Evolutionary conservation across 1,139 yeast species (phyloP).

Genomic region (Scheffersomyces titani): DNA sequence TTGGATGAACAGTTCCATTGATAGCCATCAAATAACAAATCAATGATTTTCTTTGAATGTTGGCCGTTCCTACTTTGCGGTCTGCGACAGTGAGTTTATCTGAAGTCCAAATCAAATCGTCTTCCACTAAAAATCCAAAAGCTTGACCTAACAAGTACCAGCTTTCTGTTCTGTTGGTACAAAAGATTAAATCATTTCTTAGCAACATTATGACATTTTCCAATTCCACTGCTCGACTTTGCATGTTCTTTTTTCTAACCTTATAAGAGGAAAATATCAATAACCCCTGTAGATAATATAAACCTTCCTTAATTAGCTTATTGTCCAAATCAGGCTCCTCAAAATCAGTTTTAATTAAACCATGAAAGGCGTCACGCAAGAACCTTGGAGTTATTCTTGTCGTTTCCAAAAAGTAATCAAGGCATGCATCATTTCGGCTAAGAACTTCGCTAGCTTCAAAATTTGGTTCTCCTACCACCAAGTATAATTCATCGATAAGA

Average conservation of each 20-base stretch:
- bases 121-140: slow-evolving; percentile 78
- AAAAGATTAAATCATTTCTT: slow-evolving; percentile 65
- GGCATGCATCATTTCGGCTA: slow-evolving; percentile 39
- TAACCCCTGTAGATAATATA: slow-evolving; percentile 74
- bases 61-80: slow-evolving; percentile 62
- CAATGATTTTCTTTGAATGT: slow-evolving; percentile 67
- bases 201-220: slow-evolving; percentile 71
- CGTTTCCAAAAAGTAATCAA: slow-evolving; percentile 55
- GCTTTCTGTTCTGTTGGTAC: slow-evolving; percentile 71
- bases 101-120: slow-evolving; percentile 87
- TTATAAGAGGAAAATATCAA: slow-evolving; percentile 66
- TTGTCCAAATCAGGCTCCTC: slow-evolving; percentile 11
- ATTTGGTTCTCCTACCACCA: slow-evolving; percentile 71
- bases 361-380: slow-evolving; percentile 60
- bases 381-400: slow-evolving; percentile 48
- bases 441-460: slow-evolving; percentile 34
- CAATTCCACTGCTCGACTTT: slow-evolving; percentile 78
- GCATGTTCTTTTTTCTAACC: slow-evolving; percentile 70
- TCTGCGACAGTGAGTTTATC: slow-evolving; percentile 73
- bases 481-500: slow-evolving; percentile 71
- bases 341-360: slow-evolving; percentile 46
- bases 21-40: slow-evolving; percentile 78
- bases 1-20: slow-evolving; percentile 39
- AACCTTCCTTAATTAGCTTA: slow-evolving; percentile 45
- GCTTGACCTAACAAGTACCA: slow-evolving; percentile 88